Evolutionary conservation across 139 green algal species (phyloP).

Genomic region (Astrephomene gubernaculifera): DNA sequence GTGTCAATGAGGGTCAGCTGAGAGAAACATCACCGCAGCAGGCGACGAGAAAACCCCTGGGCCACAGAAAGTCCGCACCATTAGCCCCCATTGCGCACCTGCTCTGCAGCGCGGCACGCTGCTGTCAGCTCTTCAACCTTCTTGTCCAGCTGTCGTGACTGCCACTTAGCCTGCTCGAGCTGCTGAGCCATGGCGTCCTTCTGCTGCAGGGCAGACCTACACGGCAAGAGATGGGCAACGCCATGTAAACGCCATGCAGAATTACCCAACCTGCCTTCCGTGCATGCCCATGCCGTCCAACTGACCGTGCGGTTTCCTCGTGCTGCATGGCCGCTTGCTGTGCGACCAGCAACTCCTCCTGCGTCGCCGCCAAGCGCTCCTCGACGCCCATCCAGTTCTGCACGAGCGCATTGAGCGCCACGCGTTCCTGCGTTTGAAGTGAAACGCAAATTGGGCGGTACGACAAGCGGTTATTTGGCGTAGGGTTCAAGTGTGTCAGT

Average conservation of each 20-base stretch:
- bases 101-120: conserved; percentile 3
- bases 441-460: neutral
- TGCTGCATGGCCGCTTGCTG: neutral
- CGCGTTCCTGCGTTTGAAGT: conserved; percentile 44
- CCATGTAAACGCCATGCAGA: too few species aligned
- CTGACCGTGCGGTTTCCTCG: conserved; percentile 47
- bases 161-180: conserved; percentile 66
- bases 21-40: too few species aligned
- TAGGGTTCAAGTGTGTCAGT: too few species aligned
- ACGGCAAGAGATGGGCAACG: too few species aligned
- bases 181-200: conserved; percentile 49
- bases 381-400: conserved; percentile 14
- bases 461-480: too few species aligned
- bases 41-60: too few species aligned
- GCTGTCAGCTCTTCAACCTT: conserved; percentile 53
- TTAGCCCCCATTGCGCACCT: too few species aligned
- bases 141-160: conserved; percentile 61
- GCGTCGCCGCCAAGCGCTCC: conserved; percentile 12
- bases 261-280: too few species aligned
- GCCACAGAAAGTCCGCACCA: too few species aligned
- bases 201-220: conserved; percentile 22
- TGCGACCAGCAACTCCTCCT: conserved; percentile 46
- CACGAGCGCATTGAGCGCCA: neutral
- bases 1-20: too few species aligned
- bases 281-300: too few species aligned